Percentiles rank a stretch among this genome's conserved stretches.
These are phyloP conservation scores for Cryptosporidium muris DNA, from an alignment of 169 alveolate species.

Conservation along the genomic window DNA sequence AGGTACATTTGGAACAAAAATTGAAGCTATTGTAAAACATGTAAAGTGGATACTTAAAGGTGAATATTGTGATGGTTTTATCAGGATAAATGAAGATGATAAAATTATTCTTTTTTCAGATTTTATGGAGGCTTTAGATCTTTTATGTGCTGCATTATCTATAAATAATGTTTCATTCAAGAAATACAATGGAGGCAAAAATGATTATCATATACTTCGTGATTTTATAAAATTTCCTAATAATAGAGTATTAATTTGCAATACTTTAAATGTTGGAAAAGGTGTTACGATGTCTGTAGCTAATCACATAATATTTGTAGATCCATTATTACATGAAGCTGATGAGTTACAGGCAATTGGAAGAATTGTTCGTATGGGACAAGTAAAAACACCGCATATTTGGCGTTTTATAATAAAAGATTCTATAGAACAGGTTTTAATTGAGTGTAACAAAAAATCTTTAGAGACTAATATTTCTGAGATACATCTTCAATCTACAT, in stretches of 20 bases:
- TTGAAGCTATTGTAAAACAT: conserved; percentile 50
- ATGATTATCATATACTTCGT: conserved; percentile 26
- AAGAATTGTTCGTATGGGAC: conserved; percentile 77
- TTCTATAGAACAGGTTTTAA: conserved; percentile 32
- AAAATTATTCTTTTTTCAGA: conserved; percentile 48
- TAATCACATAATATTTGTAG: conserved; percentile 74
- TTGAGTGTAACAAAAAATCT: neutral
- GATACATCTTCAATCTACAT: no score
- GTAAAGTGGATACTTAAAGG: conserved; percentile 40
- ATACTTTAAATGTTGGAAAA: conserved; percentile 71
- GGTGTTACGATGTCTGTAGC: conserved; percentile 78
- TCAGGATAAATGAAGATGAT: conserved; percentile 16
- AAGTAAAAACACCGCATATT: conserved; percentile 73
- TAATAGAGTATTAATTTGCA: conserved; percentile 32
- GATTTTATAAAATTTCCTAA: conserved; percentile 6
- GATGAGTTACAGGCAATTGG: conserved; percentile 79
- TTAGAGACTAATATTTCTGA: no score
- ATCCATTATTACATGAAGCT: conserved; percentile 70
- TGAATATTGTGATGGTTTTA: neutral
- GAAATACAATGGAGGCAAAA: conserved; percentile 29
- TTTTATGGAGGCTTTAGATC: conserved; percentile 40
- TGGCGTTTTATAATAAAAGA: conserved; percentile 69
- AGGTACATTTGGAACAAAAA: conserved; percentile 59
- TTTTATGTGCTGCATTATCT: conserved; percentile 20
- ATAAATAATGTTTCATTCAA: conserved; percentile 21